Percentiles rank a stretch among this genome's conserved stretches.
Conservation (phyloP, 257 asterid genomes). For the Voacanga thouarsii region DNA sequence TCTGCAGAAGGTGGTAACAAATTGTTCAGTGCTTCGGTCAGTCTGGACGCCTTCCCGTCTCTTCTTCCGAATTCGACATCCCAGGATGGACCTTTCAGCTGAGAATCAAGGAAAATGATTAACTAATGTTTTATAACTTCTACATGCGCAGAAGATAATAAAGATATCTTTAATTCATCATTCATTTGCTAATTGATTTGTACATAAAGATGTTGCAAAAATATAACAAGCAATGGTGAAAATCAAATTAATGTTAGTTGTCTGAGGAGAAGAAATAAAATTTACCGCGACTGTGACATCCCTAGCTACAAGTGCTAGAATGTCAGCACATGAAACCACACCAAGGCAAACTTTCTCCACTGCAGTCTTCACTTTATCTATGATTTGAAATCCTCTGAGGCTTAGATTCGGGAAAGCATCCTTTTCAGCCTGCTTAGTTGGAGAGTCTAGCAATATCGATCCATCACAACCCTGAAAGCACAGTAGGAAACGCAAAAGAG, state of each 20-base stretch:
- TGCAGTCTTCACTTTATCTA: constrained; percentile 43
- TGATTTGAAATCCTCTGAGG: constrained; percentile 41
- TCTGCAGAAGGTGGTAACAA: constrained; percentile 31
- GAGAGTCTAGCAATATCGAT: constrained; percentile 39
- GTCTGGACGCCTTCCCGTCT: constrained; percentile 40
- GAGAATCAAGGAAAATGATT: neutral
- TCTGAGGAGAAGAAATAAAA: neutral
- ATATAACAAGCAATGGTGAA: too few relatives aligned
- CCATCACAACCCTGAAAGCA: constrained; percentile 50
- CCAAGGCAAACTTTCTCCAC: constrained; percentile 44
- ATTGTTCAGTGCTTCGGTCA: constrained; percentile 24
- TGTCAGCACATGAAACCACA: constrained; percentile 51
- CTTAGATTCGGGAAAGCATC: constrained; percentile 40
- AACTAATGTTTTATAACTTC: too few relatives aligned
- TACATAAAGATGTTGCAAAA: too few relatives aligned
- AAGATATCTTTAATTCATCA: too few relatives aligned
- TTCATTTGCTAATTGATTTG: too few relatives aligned
- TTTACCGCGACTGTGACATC: constrained; percentile 42
- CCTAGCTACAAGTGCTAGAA: constrained; percentile 37
- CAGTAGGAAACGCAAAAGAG: neutral
- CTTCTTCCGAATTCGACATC: constrained; percentile 46
- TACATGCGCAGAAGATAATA: neutral
- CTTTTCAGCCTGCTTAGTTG: constrained; percentile 38
- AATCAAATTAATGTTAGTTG: too few relatives aligned
- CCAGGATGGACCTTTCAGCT: constrained; percentile 44